Percentiles rank a stretch among this genome's conserved stretches.
Evolutionary conservation across 2,329 filamentous ascomycete genomes (phyloP).

Genomic region (Emmonsia crescens): DNA sequence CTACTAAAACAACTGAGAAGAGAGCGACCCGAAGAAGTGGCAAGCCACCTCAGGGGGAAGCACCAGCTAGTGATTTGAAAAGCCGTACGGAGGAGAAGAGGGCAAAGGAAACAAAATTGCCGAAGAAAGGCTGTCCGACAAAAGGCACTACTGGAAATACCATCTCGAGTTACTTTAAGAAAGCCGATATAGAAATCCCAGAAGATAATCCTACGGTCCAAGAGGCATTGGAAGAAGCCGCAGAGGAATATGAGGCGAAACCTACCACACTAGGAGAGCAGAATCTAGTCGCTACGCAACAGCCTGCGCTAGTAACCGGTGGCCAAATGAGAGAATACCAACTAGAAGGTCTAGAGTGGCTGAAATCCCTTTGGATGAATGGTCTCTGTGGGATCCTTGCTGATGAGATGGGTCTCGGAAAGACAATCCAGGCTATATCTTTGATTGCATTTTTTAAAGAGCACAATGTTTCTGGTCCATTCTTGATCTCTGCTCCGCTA

Average conservation of each 20-base stretch:
- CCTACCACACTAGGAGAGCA: slow-evolving; percentile 52
- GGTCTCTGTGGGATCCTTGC: slow-evolving; percentile 85
- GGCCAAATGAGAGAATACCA: slow-evolving; percentile 93
- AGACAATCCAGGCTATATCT: slow-evolving; percentile 84
- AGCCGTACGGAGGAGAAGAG: background rate
- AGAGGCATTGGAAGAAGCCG: slow-evolving; percentile 49
- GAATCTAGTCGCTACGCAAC: slow-evolving; percentile 65
- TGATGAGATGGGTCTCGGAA: slow-evolving; percentile 89
- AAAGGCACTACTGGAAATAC: slow-evolving; percentile 25
- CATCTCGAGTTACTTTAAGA: slow-evolving; percentile 52
- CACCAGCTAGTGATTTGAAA: slow-evolving; percentile 10
- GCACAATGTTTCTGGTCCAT: slow-evolving; percentile 77
- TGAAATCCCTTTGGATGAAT: slow-evolving; percentile 72
- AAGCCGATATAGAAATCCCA: slow-evolving; percentile 45
- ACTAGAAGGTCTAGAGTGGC: slow-evolving; percentile 87
- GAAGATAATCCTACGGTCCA: slow-evolving; percentile 44
- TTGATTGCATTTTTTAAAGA: slow-evolving; percentile 80
- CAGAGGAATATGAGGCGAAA: slow-evolving; percentile 47
- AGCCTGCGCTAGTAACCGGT: slow-evolving; percentile 73
- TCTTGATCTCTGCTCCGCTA: slow-evolving; percentile 78
- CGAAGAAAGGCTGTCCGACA: slow-evolving; percentile 23
- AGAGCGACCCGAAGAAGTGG: slow-evolving; percentile 25
- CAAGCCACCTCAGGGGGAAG: slow-evolving; percentile 14
- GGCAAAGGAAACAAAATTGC: slow-evolving; percentile 12
- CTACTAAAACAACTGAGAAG: slow-evolving; percentile 14